Evolutionary conservation across 257 asterid genomes (phyloP), one percentile per base, ranked within the genome.

Genomic region (Ajuga chamaepitys): DNA sequence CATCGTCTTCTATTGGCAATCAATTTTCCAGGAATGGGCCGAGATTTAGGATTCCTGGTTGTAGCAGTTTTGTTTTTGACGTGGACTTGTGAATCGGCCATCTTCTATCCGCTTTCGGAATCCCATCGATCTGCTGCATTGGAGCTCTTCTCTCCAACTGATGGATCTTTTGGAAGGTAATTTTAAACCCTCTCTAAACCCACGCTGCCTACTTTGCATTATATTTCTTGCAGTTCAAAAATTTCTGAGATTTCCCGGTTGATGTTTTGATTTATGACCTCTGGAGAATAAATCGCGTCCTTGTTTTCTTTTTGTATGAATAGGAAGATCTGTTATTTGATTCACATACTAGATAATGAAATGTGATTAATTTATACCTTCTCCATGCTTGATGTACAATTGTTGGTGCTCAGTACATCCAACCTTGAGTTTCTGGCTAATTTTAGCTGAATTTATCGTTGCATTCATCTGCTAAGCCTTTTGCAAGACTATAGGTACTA

Each of bases 111-210:
- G 40, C 78, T 93, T 25, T 93, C 95, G 42, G 87, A 89, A 16
- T 62, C 92, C 62, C 95, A 87, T 62, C 96, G 97, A 93, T 89
- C 95, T 61, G 92, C 96, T 1, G 97, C 96, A 20, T 74, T 77
- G 68, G 95, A 89, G 74, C 77, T 87, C 30, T 82, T 86, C 62
- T 37, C 82, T 41, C 61, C 86, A 18, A 30, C 76, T 47, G 81
- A 77, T 64, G 95, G 95, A 75, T 85, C 96, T 55, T 85, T 75
- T 63, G 67, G 77, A 62, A 89, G 96, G 97, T 89, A 67, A 20
- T 35, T 54, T 34, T 70, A 77, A 85, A 78, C 84, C 83, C 79
- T 74, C 32, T 48, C 58, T 70, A 81, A 75, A 75, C 77, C 79
- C 72, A n/a, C 11, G 35, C 34, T 58, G 60, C 16, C 4, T 37